Base-by-base conservation (phyloP, 2,329 filamentous ascomycete genomes). In the Fusarium duplospermum region DNA sequence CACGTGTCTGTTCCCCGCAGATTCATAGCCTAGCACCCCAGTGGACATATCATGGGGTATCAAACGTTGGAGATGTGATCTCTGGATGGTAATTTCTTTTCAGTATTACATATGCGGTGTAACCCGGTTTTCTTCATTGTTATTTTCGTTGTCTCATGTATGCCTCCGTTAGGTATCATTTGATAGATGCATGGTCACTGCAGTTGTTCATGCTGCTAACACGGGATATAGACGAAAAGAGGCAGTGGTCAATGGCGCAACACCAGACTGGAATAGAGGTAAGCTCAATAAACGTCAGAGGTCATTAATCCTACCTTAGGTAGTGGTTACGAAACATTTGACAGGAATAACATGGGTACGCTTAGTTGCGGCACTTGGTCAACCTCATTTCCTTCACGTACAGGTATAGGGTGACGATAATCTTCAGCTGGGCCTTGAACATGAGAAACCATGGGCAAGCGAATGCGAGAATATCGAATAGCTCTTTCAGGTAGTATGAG, bases 1-100 rank as follows among this genome's bases (percentile, higher is more conserved):
- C 71, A 74, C 71, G 71, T 74, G 71, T 31, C 27, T 31, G 47
- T 52, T 62, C 60, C 67, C 38, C 64, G 24, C 3, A 36, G 45
- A 54, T 54, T 52, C 54, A 36, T 40, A 69, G 57, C 35, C 56
- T 60, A 69, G 18, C 57, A 54, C 58, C 70, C 71, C 63, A 35
- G 24, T 45, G 52, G 35, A 18, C 42, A 29, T 38, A 74, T 74
- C 71, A 73, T 63, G 70, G 38, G 64, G 47, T 52, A 29, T 31
- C 11, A 2, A 52, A 52, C 27, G 27, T 52, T 31, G 47, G 47
- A 31, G 24, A 50, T 47, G 42, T 50, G 24, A 14, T 27, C 27
- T 29, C 6, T 52, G 13, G 47, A 47, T 9, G 22, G 22, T 6
- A 8, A 24, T 18, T 47, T 16, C 14, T 24, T 52, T 52, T 14